Conservation (phyloP, 2,329 filamentous ascomycete species). For the Incumbomyces lentus region DNA sequence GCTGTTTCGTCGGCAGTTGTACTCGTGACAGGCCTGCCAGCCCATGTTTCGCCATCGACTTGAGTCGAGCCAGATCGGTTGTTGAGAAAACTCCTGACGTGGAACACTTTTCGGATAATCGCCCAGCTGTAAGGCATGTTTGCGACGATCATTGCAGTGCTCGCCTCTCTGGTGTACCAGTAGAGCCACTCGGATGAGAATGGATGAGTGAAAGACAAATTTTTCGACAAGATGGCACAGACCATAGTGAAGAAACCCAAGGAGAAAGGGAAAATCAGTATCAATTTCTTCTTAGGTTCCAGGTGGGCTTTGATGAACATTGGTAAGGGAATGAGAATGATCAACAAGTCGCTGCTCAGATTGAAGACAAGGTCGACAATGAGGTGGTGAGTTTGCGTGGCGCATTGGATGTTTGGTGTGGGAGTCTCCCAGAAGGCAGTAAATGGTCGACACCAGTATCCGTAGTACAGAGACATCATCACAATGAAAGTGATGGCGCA, state of each 20-base stretch:
- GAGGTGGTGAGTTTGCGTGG: constrained; percentile 39
- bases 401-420: constrained; percentile 33
- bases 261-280: constrained; percentile 46
- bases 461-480: constrained; percentile 42
- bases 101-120: constrained; percentile 41
- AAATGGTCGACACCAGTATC: constrained; percentile 45
- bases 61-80: neutral
- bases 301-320: constrained; percentile 34
- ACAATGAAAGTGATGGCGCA: constrained; percentile 37
- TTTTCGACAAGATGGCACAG: constrained; percentile 50
- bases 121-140: constrained; percentile 53
- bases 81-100: constrained; percentile 23
- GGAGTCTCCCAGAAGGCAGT: constrained; percentile 44
- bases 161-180: constrained; percentile 52
- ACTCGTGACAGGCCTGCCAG: neutral
- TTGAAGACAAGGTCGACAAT: constrained; percentile 40
- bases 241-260: constrained; percentile 49
- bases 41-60: neutral
- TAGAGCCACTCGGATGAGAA: constrained; percentile 48
- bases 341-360: constrained; percentile 36
- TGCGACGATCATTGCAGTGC: constrained; percentile 49
- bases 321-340: constrained; percentile 38
- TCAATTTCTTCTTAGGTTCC: constrained; percentile 38
- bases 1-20: neutral
- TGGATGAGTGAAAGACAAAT: constrained; percentile 49